Conservation (phyloP, 805 yeast genomes). For the Wickerhamiella kurtzmanii region DNA sequence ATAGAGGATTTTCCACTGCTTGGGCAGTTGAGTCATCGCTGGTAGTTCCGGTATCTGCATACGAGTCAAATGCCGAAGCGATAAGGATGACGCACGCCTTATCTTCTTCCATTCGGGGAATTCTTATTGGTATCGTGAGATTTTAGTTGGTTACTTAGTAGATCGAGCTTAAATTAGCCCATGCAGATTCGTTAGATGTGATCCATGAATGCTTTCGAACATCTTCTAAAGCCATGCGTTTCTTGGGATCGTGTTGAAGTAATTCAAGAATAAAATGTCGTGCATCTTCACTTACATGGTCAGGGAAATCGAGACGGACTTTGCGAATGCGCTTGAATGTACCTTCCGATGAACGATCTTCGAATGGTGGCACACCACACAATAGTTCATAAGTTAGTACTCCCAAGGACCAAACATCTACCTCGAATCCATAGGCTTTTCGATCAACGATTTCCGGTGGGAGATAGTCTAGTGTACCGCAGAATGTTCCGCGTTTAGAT, state of each 20-base stretch:
- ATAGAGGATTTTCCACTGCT: not conserved
- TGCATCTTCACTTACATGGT: constrained; percentile 57
- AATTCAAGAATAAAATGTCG: constrained; percentile 53
- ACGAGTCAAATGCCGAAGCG: not conserved
- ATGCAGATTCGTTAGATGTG: constrained; percentile 41
- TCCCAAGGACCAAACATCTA: constrained; percentile 91
- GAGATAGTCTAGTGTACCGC: constrained; percentile 88
- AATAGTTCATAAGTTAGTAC: constrained; percentile 72
- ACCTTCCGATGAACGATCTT: constrained; percentile 52
- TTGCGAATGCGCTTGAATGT: constrained; percentile 70
- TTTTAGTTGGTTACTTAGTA: not conserved
- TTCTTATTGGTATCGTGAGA: not conserved
- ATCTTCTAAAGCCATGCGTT: constrained; percentile 47
- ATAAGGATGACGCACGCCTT: not conserved
- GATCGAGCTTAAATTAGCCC: constrained; percentile 29
- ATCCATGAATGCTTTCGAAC: constrained; percentile 81
- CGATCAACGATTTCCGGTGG: constrained; percentile 93
- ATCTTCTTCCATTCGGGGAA: not conserved
- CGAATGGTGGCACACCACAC: constrained; percentile 87
- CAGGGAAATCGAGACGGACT: constrained; percentile 65
- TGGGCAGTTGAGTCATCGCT: not conserved
- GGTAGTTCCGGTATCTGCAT: not conserved
- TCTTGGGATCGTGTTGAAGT: constrained; percentile 53
- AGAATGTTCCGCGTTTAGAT: constrained; percentile 57
- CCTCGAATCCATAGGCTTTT: constrained; percentile 59